Base-by-base conservation (phyloP, 345 rosid species). In the Sonneratia caseolaris region DNA sequence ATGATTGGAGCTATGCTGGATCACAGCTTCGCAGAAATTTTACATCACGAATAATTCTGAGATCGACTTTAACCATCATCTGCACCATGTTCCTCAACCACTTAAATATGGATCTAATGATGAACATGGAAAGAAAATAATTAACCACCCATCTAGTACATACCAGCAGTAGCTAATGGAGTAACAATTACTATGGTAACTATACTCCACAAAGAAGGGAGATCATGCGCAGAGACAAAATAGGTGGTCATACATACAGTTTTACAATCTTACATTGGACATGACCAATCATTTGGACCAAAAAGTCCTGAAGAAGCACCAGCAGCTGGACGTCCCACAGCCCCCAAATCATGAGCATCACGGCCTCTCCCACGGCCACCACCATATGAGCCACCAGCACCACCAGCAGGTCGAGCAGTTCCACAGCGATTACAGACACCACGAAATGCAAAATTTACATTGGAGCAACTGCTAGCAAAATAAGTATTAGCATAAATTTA, bases 221-320 rank as follows among this genome's bases (percentile, higher is more conserved):
- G 7, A 22, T 59, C 64, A 7, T 22, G 36, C 22, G 64, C 3
- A 22, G 22, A 24, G 36, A 59, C 2, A 22, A n/a, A 59, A 21
- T 10, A 22, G 64, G 24, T 19, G 56, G 65, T 55, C 45, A 66
- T 40, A 48, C 42, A 47, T 37, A 71, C 66, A 37, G 49, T 53
- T n/a, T n/a, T 24, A 73, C 72, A 37, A 67, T 70, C 97, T 86
- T 93, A 95, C 99, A 95, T 95, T 57, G 99, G 99, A 81, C 99
- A 95, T 81, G 97, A 51, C 99, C 99, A 95, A 81, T 95, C 99
- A 83, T 95, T 95, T 62, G 98, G 99, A 74, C 98, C 97, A 87
- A 95, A 95, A 40, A 95, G 89, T 49, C 97, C 92, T 12, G 97
- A 79, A 74, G 97, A 59, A 72, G 80, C 91, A 75, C 85, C 83